phyloP scores from a whole-genome alignment of 2,329 filamentous ascomycete species.

The Triangularia verruculosa region DNA sequence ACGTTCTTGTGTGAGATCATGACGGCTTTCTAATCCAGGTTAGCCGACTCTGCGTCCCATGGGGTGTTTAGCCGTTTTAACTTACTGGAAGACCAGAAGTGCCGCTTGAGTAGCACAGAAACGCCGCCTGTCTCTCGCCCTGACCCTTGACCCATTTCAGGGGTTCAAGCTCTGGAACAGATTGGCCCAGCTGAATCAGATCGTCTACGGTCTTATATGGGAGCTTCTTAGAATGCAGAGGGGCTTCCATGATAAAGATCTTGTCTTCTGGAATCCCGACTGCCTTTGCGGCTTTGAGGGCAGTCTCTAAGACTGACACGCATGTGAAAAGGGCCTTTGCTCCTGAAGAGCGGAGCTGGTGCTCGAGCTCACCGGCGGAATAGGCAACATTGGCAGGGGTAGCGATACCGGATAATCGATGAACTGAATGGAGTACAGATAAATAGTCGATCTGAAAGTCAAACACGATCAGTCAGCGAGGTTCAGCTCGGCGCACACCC shows the following conservation, averaged over 20 bases:
- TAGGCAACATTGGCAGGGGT: conserved; percentile 75
- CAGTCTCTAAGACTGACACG: conserved; percentile 60
- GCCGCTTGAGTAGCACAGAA: conserved; percentile 76
- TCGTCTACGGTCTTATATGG: conserved; percentile 65
- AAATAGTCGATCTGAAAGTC: conserved; percentile 66
- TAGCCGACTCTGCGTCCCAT: conserved; percentile 12
- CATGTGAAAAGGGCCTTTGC: conserved; percentile 73
- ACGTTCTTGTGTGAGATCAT: conserved; percentile 80
- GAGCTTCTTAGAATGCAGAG: conserved; percentile 50
- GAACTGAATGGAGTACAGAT: conserved; percentile 69
- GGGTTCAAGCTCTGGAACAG: conserved; percentile 51
- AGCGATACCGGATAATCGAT: conserved; percentile 70
- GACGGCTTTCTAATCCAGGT: conserved; percentile 65
- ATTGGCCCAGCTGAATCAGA: conserved; percentile 58
- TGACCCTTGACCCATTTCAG: conserved; percentile 63
- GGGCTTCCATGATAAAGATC: conserved; percentile 68
- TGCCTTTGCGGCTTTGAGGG: conserved; percentile 61
- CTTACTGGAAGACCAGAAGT: conserved; percentile 73
- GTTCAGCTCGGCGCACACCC: neutral
- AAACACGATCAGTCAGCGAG: conserved; percentile 1
- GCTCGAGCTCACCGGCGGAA: conserved; percentile 64
- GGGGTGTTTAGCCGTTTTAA: neutral
- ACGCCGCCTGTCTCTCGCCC: conserved; percentile 66
- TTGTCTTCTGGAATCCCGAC: conserved; percentile 60
- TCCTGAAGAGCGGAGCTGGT: conserved; percentile 67